These are phyloP conservation scores for Angomonas ambiguus DNA, from an alignment of 208 protist species.

Conservation along the genomic window DNA sequence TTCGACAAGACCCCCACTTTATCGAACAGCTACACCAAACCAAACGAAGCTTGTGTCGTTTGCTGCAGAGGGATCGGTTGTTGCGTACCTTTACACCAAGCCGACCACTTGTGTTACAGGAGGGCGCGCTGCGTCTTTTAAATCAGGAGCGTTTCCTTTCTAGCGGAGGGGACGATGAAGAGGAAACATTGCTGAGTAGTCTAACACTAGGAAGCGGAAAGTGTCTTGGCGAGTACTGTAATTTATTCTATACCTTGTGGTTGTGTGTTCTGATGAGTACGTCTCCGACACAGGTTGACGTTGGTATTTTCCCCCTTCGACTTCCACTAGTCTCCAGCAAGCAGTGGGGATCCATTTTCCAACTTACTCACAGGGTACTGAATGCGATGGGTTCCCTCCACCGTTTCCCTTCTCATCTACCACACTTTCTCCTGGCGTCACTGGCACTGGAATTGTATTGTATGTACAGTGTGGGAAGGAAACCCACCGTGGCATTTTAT, in stretches of 20 bases:
- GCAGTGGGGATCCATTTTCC: not conserved
- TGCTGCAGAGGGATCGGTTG: not conserved
- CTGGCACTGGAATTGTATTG: not conserved
- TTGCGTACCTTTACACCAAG: not conserved
- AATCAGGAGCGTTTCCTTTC: too few species aligned
- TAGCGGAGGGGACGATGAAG: too few species aligned
- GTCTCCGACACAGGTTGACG: not conserved
- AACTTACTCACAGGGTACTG: not conserved
- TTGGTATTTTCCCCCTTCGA: not conserved
- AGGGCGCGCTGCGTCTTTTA: not conserved
- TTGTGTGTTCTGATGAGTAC: not conserved
- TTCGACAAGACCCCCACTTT: not conserved
- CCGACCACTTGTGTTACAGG: not conserved
- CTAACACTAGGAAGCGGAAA: not conserved
- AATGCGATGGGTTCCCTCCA: too few species aligned
- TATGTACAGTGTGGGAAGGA: not conserved
- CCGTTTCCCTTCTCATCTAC: too few species aligned
- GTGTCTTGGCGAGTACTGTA: not conserved
- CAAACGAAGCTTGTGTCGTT: not conserved
- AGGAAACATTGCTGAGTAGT: not conserved
- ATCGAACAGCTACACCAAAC: not conserved
- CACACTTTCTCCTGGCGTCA: not conserved
- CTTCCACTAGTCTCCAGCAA: not conserved
- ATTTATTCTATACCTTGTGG: not conserved
- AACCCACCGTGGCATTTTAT: not conserved